Percentiles rank a stretch among this genome's conserved stretches.
Evolutionary conservation across 2,329 filamentous ascomycete genomes (phyloP).

Genomic region (Xylaria sp.): DNA sequence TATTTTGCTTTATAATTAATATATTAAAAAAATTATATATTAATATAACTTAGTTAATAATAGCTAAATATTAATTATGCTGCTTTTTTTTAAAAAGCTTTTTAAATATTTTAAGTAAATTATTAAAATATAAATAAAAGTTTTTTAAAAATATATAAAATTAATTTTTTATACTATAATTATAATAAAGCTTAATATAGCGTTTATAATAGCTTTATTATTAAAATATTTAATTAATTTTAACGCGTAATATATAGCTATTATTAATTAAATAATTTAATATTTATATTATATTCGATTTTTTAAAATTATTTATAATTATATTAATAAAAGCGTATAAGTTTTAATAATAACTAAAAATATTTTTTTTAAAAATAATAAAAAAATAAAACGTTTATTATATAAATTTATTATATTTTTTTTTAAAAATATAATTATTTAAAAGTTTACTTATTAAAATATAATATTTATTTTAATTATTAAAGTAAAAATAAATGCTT

Average conservation of each 20-base stretch:
- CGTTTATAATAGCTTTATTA: neutral
- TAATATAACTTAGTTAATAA: neutral
- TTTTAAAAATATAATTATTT: conserved; percentile 3
- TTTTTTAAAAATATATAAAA: neutral
- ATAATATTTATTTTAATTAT: neutral
- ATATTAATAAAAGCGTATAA: neutral
- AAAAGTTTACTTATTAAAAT: neutral
- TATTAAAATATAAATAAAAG: neutral
- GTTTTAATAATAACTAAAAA: neutral
- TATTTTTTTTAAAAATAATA: neutral
- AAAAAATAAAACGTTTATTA: neutral
- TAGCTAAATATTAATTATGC: neutral
- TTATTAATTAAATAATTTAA: neutral
- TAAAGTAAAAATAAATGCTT: neutral
- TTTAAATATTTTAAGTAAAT: neutral
- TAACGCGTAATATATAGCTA: neutral
- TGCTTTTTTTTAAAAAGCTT: neutral
- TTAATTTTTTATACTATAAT: neutral
- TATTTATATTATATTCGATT: neutral
- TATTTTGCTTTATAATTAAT: neutral
- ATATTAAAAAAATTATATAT: neutral
- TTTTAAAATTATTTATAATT: neutral
- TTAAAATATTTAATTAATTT: neutral
- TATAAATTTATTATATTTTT: neutral
- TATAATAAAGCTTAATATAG: neutral